Conservation (phyloP, 805 yeast genomes). For the Ogataea minuta region DNA sequence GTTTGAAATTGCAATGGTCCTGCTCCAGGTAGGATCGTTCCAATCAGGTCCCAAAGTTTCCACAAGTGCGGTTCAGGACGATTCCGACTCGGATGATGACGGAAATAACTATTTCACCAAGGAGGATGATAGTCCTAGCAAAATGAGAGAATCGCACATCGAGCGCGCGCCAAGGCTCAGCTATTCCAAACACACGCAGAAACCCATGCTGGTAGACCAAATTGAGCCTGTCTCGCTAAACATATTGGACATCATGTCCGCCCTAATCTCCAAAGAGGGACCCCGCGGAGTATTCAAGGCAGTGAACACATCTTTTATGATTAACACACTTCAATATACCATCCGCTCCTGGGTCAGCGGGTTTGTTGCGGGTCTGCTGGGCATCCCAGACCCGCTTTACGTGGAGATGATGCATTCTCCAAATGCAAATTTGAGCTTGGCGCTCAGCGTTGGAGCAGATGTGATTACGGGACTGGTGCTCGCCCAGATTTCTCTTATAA, state of each 20-base stretch:
- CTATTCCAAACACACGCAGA: slow-evolving; percentile 17
- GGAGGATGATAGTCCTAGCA: slow-evolving; percentile 24
- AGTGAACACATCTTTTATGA: slow-evolving; percentile 73
- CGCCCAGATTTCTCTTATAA: slow-evolving; percentile 78
- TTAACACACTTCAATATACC: slow-evolving; percentile 70
- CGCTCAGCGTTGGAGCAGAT: slow-evolving; percentile 67
- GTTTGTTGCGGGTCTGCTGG: slow-evolving; percentile 72
- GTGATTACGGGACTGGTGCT: slow-evolving; percentile 69
- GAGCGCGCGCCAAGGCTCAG: slow-evolving; percentile 24
- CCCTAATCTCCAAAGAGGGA: slow-evolving; percentile 67
- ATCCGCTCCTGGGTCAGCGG: slow-evolving; percentile 93
- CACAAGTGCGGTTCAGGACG: slow-evolving; percentile 25
- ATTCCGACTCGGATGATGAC: slow-evolving; percentile 40
- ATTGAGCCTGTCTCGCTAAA: slow-evolving; percentile 58
- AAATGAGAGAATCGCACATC: slow-evolving; percentile 29
- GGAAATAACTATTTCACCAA: slow-evolving; percentile 25
- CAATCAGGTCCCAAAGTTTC: slow-evolving; percentile 20
- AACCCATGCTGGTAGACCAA: slow-evolving; percentile 1
- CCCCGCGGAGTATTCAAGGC: slow-evolving; percentile 72
- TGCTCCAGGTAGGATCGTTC: slow-evolving; percentile 78
- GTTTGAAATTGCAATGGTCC: slow-evolving; percentile 74
- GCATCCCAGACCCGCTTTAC: slow-evolving; percentile 86
- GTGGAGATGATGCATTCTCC: slow-evolving; percentile 79
- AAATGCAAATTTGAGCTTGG: slow-evolving; percentile 66
- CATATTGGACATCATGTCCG: slow-evolving; percentile 62